Evolutionary conservation across 306 rosid species (phyloP).

Genomic region (Trifolium subterraneum): DNA sequence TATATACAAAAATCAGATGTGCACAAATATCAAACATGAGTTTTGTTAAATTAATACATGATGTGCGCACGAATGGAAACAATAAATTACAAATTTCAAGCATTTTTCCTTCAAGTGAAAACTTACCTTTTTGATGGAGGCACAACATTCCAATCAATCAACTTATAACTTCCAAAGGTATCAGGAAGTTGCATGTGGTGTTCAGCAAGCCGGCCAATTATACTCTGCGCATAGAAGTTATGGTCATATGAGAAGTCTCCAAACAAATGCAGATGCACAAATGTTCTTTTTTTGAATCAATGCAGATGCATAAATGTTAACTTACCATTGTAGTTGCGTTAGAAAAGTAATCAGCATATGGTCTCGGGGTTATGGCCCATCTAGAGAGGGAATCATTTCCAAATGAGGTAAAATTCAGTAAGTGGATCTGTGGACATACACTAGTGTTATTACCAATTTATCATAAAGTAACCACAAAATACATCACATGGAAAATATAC

Average conservation of each 20-base stretch:
- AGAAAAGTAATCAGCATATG: conserved; percentile 59
- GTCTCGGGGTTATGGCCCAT: conserved; percentile 71
- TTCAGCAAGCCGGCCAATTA: conserved; percentile 65
- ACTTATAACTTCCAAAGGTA: conserved; percentile 69
- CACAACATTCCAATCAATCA: conserved; percentile 72
- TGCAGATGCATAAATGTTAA: conserved; percentile 36
- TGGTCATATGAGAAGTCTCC: conserved; percentile 38
- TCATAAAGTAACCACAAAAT: conserved; percentile 32
- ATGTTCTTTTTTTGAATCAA: conserved; percentile 1
- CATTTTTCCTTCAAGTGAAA: conserved; percentile 14
- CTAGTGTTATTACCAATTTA: conserved; percentile 31
- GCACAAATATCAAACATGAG: conserved; percentile 5
- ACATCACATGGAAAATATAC: conserved; percentile 1
- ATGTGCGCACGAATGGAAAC: neutral
- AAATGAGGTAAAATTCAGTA: conserved; percentile 54
- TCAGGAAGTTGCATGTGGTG: conserved; percentile 72
- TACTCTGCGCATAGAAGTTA: conserved; percentile 56
- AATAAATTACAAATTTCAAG: conserved; percentile 7
- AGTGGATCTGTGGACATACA: conserved; percentile 64
- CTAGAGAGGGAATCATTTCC: conserved; percentile 66
- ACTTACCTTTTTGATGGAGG: conserved; percentile 59
- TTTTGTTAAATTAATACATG: conserved; percentile 2
- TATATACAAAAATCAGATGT: conserved; percentile 17
- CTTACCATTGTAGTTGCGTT: conserved; percentile 72
- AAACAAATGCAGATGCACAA: conserved; percentile 45